Percentiles rank a stretch among this genome's conserved stretches.
These are phyloP conservation scores for Jaapia argillacea DNA, from an alignment of 768 basidiomycete genomes.

Conservation along the genomic window DNA sequence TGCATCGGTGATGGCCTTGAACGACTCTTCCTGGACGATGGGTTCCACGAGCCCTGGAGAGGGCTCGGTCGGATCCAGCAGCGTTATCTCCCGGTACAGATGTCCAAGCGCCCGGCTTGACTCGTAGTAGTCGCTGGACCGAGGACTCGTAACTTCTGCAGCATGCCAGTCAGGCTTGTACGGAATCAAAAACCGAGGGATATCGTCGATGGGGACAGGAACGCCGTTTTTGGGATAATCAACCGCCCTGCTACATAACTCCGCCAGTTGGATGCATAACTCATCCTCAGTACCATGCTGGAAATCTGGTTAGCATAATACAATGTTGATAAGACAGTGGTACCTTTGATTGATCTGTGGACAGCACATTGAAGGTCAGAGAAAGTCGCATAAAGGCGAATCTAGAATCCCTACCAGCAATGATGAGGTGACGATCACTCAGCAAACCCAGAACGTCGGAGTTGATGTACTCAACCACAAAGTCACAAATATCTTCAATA, in stretches of 20 bases:
- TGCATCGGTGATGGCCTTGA: conserved; percentile 9
- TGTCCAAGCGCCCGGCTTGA: conserved; percentile 63
- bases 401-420: conserved; percentile 42
- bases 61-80: conserved; percentile 12
- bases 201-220: conserved; percentile 40
- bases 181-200: conserved; percentile 49
- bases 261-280: conserved; percentile 47
- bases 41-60: conserved; percentile 1
- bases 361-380: too few relatives aligned
- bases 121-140: conserved; percentile 57
- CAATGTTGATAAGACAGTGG: neutral
- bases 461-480: conserved; percentile 76
- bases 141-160: conserved; percentile 27
- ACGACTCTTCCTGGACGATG: neutral
- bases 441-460: conserved; percentile 72
- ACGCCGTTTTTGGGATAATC: conserved; percentile 77
- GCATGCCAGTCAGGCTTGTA: conserved; percentile 75
- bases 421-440: conserved; percentile 55
- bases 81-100: conserved; percentile 52
- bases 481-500: conserved; percentile 41
- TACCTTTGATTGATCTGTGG: conserved; percentile 63
- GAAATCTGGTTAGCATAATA: conserved; percentile 1
- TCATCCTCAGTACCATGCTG: conserved; percentile 55
- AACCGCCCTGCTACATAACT: conserved; percentile 57
- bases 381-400: too few relatives aligned